Base-by-base conservation (phyloP, 306 rosid species). In the Lupinus albus region DNA sequence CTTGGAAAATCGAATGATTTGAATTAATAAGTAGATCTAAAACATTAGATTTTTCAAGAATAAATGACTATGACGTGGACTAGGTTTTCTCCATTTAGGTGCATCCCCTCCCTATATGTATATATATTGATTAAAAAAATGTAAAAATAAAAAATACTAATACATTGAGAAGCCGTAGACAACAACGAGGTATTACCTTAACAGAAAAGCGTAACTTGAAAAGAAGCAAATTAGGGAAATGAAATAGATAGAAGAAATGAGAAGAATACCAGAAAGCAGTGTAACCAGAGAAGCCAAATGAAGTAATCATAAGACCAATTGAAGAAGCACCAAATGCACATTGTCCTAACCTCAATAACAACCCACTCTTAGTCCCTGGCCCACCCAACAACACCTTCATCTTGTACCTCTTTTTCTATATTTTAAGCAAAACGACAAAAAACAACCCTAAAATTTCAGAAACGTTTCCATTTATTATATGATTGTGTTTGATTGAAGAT, bases 221-320 rank as follows among this genome's bases (percentile, higher is more conserved):
- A 71, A 44, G 2, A 9, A 33, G 38, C 63, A 57, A 12, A 13
- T 11, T 14, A 10, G 18, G 8, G 8, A 16, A 64, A 39, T 39
- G 4, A 39, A 9, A 33, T 33, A 5, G 8, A 2, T 2, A 10
- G 9, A 39, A 1, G 11, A 12, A 39, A 25, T 25, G 45, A 10
- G 10, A 8, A 1, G 20, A 52, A 71, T 86, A 92, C 98, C 98
- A 92, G 68, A 89, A 92, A 67, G 93, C 96, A 16, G 98, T 87
- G 82, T 70, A 87, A 73, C 75, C 56, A 25, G 93, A 82, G 79
- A 92, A 92, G 54, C 89, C 84, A 50, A 10, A 10, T 18, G 96
- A 78, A 71, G 95, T 78, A 82, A 86, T 88, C 98, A 92, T 87
- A 35, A 86, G 67, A 12, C 78, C 87, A 54, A 92, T 89, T 41